Evolutionary conservation across 495 filamentous ascomycete genomes (phyloP).

Genomic region (Margaritispora aquatica): DNA sequence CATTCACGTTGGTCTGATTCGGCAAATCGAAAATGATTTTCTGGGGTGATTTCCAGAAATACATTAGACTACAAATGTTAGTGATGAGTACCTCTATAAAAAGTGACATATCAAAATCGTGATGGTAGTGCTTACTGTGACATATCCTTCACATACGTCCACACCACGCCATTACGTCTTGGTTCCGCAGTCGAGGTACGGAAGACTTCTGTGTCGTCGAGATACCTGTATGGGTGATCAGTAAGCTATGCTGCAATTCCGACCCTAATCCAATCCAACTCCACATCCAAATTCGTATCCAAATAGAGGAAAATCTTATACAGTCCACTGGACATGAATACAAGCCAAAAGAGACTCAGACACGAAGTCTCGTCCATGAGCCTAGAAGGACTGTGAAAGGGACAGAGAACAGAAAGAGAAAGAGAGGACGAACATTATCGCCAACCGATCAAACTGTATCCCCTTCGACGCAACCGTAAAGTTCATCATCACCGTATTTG

Average conservation of each 20-base stretch:
- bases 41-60: slow-evolving; percentile 49
- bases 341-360: too few species aligned
- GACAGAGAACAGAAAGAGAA: too few species aligned
- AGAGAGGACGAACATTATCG: slow-evolving; percentile 42
- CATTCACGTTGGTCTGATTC: slow-evolving; percentile 36
- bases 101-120: too few species aligned
- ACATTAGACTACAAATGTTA: slow-evolving; percentile 35
- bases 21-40: slow-evolving; percentile 29
- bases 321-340: too few species aligned
- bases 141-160: slow-evolving; percentile 81
- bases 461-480: slow-evolving; percentile 71
- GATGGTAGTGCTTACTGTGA: slow-evolving; percentile 42
- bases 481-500: slow-evolving; percentile 76
- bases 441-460: slow-evolving; percentile 74
- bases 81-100: background rate
- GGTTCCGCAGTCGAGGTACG: slow-evolving; percentile 86
- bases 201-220: slow-evolving; percentile 79
- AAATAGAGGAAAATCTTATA: too few species aligned
- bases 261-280: background rate
- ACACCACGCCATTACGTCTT: slow-evolving; percentile 57
- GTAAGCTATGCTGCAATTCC: background rate
- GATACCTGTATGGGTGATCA: slow-evolving; percentile 34
- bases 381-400: too few species aligned
- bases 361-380: too few species aligned
- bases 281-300: too few species aligned